Evolutionary conservation across 768 basidiomycete genomes (phyloP).

Genomic region (Pisolithus albus): DNA sequence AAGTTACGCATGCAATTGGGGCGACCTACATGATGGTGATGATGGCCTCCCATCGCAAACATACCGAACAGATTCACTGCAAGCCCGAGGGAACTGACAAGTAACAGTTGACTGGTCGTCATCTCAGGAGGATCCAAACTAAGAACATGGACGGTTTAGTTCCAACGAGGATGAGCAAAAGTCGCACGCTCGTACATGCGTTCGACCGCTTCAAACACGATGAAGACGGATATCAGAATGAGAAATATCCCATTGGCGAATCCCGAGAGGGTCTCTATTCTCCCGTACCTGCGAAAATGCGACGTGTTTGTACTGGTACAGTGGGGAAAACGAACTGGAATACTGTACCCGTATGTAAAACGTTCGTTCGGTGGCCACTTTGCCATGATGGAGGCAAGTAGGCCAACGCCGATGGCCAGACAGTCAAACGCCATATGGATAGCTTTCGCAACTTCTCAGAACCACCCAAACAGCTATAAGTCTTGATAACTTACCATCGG

Average conservation of each 20-base stretch:
- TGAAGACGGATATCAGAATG: slow-evolving; percentile 92
- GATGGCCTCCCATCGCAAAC: slow-evolving; percentile 97
- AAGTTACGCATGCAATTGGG: not conserved
- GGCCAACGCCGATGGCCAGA: slow-evolving; percentile 91
- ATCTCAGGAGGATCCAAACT: slow-evolving; percentile 95
- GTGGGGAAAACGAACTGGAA: not conserved
- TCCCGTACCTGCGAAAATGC: slow-evolving; percentile 62
- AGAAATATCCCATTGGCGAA: slow-evolving; percentile 97
- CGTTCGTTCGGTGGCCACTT: slow-evolving; percentile 93
- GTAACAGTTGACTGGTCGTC: slow-evolving; percentile 87
- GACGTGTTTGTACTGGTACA: not conserved
- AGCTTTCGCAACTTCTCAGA: slow-evolving; percentile 40
- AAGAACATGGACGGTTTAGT: not conserved
- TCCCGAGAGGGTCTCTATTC: slow-evolving; percentile 95
- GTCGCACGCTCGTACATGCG: slow-evolving; percentile 54
- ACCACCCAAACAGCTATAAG: too few species aligned
- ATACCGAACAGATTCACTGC: slow-evolving; percentile 96
- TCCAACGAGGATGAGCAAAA: not conserved
- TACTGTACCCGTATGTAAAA: slow-evolving; percentile 86
- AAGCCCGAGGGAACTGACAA: slow-evolving; percentile 84
- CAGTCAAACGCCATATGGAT: slow-evolving; percentile 99
- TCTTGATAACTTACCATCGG: slow-evolving; percentile 77
- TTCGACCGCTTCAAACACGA: slow-evolving; percentile 96
- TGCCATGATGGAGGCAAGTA: slow-evolving; percentile 96
- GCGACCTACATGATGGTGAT: slow-evolving; percentile 61